These are phyloP conservation scores for Symbiotaphrina buchneri DNA, from an alignment of 495 filamentous ascomycete genomes.

Conservation along the genomic window DNA sequence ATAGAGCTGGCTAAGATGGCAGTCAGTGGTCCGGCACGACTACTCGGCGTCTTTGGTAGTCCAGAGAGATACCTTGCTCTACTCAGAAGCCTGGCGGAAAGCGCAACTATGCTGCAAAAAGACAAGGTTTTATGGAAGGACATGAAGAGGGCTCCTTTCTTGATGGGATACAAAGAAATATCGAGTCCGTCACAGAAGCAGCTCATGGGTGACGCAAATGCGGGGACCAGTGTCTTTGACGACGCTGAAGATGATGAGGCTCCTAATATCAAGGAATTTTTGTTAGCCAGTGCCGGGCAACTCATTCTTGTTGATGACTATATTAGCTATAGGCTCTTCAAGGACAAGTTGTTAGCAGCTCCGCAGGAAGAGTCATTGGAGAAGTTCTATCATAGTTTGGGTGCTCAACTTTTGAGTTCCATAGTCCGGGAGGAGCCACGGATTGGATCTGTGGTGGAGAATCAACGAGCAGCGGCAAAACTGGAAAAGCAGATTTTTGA, in stretches of 20 bases:
- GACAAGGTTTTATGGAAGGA: slow-evolving; percentile 54
- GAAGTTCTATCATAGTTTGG: slow-evolving; percentile 51
- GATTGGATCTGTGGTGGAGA: slow-evolving; percentile 24
- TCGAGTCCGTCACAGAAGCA: slow-evolving; percentile 8
- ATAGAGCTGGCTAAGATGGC: slow-evolving; percentile 60
- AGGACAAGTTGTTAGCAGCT: slow-evolving; percentile 53
- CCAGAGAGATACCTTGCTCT: slow-evolving; percentile 70
- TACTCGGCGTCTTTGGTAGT: slow-evolving; percentile 56
- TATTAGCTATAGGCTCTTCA: slow-evolving; percentile 66
- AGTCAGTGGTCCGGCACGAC: slow-evolving; percentile 51
- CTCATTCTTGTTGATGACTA: slow-evolving; percentile 76
- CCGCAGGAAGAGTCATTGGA: slow-evolving; percentile 78
- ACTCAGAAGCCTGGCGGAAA: slow-evolving; percentile 52
- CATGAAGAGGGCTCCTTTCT: slow-evolving; percentile 52
- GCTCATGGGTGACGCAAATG: slow-evolving; percentile 5
- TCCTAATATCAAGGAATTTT: slow-evolving; percentile 50
- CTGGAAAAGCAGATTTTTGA: slow-evolving; percentile 65
- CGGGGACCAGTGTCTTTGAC: slow-evolving; percentile 14
- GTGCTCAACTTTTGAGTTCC: slow-evolving; percentile 29
- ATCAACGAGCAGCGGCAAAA: slow-evolving; percentile 29
- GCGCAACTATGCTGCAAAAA: slow-evolving; percentile 40
- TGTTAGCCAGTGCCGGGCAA: slow-evolving; percentile 40
- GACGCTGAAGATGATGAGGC: slow-evolving; percentile 40
- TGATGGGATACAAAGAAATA: slow-evolving; percentile 63
- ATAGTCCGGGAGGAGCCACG: slow-evolving; percentile 36